phyloP scores from a whole-genome alignment of 495 filamentous ascomycete species.

The Penicillium dipodomyicola region DNA sequence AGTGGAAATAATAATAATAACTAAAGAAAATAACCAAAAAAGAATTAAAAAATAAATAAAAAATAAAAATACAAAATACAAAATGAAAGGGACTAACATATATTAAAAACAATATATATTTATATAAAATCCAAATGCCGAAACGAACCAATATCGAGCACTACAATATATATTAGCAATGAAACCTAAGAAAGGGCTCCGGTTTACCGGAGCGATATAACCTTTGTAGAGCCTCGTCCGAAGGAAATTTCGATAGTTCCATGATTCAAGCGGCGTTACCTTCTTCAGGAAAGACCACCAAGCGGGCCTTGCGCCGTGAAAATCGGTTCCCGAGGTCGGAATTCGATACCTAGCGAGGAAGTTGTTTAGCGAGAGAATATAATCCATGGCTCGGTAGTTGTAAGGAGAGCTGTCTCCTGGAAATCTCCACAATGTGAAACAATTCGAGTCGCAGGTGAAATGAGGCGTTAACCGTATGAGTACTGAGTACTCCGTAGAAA shows the following conservation, averaged over 20 bases:
- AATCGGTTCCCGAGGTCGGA: neutral
- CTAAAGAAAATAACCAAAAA: too few relatives aligned
- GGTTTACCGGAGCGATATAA: neutral
- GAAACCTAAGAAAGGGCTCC: neutral
- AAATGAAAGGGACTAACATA: slow-evolving; percentile 1
- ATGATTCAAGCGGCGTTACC: neutral
- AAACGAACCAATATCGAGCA: neutral
- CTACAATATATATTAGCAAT: slow-evolving; percentile 10
- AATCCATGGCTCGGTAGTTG: slow-evolving; percentile 13
- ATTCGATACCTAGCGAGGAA: neutral
- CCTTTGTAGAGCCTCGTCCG: slow-evolving; percentile 16
- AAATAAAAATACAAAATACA: neutral
- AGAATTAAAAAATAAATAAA: too few relatives aligned
- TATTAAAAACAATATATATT: neutral
- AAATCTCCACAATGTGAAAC: slow-evolving; percentile 30
- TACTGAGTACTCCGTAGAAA: too few relatives aligned
- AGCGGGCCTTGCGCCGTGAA: slow-evolving; percentile 22
- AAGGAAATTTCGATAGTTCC: slow-evolving; percentile 1
- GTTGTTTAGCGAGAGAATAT: neutral
- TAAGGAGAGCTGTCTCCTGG: slow-evolving; percentile 1
- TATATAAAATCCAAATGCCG: neutral
- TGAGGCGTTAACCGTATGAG: neutral
- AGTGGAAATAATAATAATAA: neutral
- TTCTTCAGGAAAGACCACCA: slow-evolving; percentile 19
- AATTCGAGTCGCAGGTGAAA: slow-evolving; percentile 20